Percentiles rank a stretch among this genome's conserved stretches.
These are phyloP conservation scores for Monosporascus sp. DNA, from an alignment of 2,329 filamentous ascomycete genomes.

Conservation along the genomic window DNA sequence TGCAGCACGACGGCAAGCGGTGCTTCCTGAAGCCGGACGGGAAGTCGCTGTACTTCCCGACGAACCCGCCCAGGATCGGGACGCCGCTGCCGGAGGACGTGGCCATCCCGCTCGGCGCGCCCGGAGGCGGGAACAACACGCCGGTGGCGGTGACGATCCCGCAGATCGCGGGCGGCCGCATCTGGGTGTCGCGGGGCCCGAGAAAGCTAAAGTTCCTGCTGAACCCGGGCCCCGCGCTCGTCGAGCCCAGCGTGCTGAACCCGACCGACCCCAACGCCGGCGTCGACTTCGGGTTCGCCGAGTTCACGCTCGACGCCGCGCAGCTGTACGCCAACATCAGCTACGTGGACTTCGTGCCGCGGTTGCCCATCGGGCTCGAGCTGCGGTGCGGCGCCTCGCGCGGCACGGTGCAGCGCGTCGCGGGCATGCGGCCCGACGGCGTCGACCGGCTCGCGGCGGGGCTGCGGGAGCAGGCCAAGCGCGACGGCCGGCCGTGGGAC, in stretches of 20 bases:
- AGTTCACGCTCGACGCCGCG: conserved; percentile 53
- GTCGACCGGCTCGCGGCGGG: conserved; percentile 49
- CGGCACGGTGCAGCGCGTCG: conserved; percentile 43
- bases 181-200: conserved; percentile 55
- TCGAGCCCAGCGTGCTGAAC: conserved; percentile 64
- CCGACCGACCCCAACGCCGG: conserved; percentile 49
- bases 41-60: conserved; percentile 50
- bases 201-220: conserved; percentile 54
- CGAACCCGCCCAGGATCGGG: conserved; percentile 43
- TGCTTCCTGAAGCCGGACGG: conserved; percentile 39
- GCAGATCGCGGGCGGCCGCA: conserved; percentile 57
- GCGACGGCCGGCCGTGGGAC: conserved; percentile 58
- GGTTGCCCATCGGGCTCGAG: conserved; percentile 48
- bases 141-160: conserved; percentile 50
- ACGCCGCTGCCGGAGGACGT: conserved; percentile 49
- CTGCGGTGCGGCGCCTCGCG: conserved; percentile 32
- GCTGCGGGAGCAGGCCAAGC: conserved; percentile 47
- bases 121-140: conserved; percentile 38
- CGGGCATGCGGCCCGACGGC: conserved; percentile 53
- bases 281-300: conserved; percentile 52
- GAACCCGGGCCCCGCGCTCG: conserved; percentile 60
- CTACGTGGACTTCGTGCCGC: conserved; percentile 60
- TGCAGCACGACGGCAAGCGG: conserved; percentile 37
- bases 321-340: conserved; percentile 60
- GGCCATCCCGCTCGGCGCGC: conserved; percentile 53